Evolutionary conservation across 2,329 filamentous ascomycete species (phyloP).

Genomic region (Helotiales sp.): DNA sequence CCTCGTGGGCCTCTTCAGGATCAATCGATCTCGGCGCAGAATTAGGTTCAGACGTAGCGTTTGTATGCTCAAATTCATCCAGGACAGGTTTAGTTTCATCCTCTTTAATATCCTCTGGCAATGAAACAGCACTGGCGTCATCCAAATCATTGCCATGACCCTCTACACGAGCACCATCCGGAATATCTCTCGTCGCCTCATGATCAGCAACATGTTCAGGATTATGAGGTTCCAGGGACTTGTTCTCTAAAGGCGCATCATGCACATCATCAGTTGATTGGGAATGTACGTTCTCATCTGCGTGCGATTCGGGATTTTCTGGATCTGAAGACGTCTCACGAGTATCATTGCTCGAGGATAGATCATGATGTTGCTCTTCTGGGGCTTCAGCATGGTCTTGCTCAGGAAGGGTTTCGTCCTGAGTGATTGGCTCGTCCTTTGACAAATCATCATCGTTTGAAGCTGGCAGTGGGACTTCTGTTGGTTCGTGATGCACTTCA

Average conservation of each 20-base stretch:
- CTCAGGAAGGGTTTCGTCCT: not conserved
- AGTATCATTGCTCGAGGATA: not conserved
- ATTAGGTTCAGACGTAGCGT: not conserved
- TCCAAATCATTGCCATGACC: too few species aligned
- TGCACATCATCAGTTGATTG: not conserved
- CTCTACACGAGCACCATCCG: too few species aligned
- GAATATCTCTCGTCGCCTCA: too few species aligned
- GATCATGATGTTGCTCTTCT: not conserved
- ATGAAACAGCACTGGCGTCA: too few species aligned
- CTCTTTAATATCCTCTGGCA: too few species aligned
- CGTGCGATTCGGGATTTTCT: not conserved
- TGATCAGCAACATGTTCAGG: too few species aligned
- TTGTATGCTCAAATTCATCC: not conserved
- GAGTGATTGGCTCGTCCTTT: not conserved
- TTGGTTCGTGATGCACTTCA: not conserved
- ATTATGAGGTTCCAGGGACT: not conserved
- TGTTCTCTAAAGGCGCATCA: not conserved
- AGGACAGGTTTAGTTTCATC: conserved; percentile 3
- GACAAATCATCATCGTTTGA: not conserved
- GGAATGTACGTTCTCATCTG: not conserved
- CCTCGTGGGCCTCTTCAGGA: not conserved
- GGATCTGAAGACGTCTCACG: not conserved
- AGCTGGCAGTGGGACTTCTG: not conserved
- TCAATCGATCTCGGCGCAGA: not conserved
- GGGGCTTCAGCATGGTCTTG: not conserved